These are phyloP conservation scores for Kwoniella botswanensis DNA, from an alignment of 768 basidiomycete genomes.

Conservation along the genomic window DNA sequence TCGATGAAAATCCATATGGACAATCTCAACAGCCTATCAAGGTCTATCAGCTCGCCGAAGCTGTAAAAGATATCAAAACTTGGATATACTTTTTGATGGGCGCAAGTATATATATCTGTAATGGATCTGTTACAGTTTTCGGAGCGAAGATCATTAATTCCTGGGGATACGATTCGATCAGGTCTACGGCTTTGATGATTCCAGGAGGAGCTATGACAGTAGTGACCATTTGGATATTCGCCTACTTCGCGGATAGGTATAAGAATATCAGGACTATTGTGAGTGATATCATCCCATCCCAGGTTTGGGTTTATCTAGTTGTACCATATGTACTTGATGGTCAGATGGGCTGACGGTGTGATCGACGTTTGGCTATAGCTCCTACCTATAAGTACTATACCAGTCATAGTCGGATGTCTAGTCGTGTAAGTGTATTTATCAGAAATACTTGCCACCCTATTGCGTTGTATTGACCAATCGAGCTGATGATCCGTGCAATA, in stretches of 20 bases:
- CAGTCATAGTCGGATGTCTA: slow-evolving; percentile 56
- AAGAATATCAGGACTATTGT: slow-evolving; percentile 52
- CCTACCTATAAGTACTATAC: slow-evolving; percentile 55
- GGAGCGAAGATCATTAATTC: slow-evolving; percentile 57
- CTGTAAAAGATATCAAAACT: slow-evolving; percentile 55
- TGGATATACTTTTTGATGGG: slow-evolving; percentile 57
- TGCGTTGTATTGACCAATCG: not conserved
- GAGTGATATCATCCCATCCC: slow-evolving; percentile 11
- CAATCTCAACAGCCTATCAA: slow-evolving; percentile 41
- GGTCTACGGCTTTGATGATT: slow-evolving; percentile 50
- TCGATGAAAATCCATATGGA: slow-evolving; percentile 43
- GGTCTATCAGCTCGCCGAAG: slow-evolving; percentile 51
- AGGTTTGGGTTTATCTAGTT: not conserved
- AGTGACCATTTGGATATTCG: slow-evolving; percentile 53
- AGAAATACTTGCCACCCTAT: not conserved
- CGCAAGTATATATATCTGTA: slow-evolving; percentile 53
- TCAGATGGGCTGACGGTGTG: not conserved
- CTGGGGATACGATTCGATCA: slow-evolving; percentile 54
- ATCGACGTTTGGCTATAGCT: slow-evolving; percentile 20
- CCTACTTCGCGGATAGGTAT: slow-evolving; percentile 48
- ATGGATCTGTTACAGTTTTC: slow-evolving; percentile 55
- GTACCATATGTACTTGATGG: not conserved
- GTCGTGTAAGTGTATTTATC: slow-evolving; percentile 25
- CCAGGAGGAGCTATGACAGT: slow-evolving; percentile 58
- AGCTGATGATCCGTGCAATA: too few species aligned